Evolutionary conservation across 129 eudicot genomes (phyloP), one percentile per base, ranked within the genome.

Genomic region (Centaurea solstitialis): DNA sequence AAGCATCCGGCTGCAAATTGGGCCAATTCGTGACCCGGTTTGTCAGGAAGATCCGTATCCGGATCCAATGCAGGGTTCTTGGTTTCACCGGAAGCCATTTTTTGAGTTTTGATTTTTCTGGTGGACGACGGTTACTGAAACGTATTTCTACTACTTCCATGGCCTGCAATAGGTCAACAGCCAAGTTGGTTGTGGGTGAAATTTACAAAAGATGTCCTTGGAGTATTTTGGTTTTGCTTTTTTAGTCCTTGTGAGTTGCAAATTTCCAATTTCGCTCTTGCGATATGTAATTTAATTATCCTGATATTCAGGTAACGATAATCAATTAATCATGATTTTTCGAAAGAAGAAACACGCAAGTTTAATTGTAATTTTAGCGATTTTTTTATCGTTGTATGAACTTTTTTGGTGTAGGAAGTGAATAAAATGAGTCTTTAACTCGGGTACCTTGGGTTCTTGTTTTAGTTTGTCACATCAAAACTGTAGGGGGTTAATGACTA

Each of bases 1-100:
- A 93, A 93, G 84, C 98, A 93, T 17, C 97, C 98, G 12, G 98
- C 98, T 4, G 84, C 98, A 66, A 93, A 91, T 71, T 93, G 90
- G 65, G 98, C 98, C 15, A 93, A 65, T 69, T 88, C 89, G 71
- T 85, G 84, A 66, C 89, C 91, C 86, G 93, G 84, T 12, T 83
- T 80, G 6, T 28, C 76, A 53, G 96, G 97, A 37, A 59, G 28
- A 59, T 89, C 93, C 26, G 69, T 74, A 82, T 93, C 98, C 64
- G 97, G 89, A 30, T 84, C 76, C 33, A 72, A 41, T 4, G 96
- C 96, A 37, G 93, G 98, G 82, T 87, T 93, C 62, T 73, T 82
- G 76, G 28, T 59, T 64, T 61, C 79, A 9, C 38, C 53, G 81
- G 86, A 76, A 41, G 92, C 89, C 93, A 89, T 87, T 79, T 81